Base-by-base conservation (phyloP, 192 early-diverging fungal species). In the Diversispora epigaea region DNA sequence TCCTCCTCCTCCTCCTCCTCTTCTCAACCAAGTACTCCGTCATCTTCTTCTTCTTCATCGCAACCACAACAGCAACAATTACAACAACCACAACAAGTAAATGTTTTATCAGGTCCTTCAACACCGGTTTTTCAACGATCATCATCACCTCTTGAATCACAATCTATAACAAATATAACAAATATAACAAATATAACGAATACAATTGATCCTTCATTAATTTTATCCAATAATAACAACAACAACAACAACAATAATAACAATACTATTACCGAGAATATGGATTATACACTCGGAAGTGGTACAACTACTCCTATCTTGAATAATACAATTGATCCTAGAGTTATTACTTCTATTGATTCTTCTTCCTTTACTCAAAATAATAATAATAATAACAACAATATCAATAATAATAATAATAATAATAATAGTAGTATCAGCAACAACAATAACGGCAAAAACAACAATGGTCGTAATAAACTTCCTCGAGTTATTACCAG, bases 201-300 rank as follows among this genome's bases (percentile, higher is more conserved):
- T 64, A 64, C 62, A 8, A 64, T 64, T 41, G 40, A 64, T 64
- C 62, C 62, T 71, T 32, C 19, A 4, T 21, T 55, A 22, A 47
- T 56, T 43, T 69, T 10, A 0, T 49, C 49, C 32, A 32, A 11
- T 44, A 10, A n/a, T 41, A 12, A 44, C 9, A 61, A 61, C 58
- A 19, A 61, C 3, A 32, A 32, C 2, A 32, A 32, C 2, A 32
- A 32, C 2, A 32, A 32, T 32, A 32, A 61, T 61, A 44, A 65
- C 44, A 41, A 41, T 11, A 41, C 21, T 25, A 21, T 46, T 68
- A 47, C n/a, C 19, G 15, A 40, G 4, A 17, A 68, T 50, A 15
- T 65, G 22, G 63, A 43, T 43, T 15, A 65, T 40, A 44, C 39
- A 17, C 39, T 43, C 4, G 43, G 11, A 39, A 65, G 40, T 40